A percentile compares a stretch with the other conserved stretches of the same genome.
These are phyloP conservation scores for Candida broadrunensis DNA, from an alignment of 805 yeast genomes.

Conservation along the genomic window DNA sequence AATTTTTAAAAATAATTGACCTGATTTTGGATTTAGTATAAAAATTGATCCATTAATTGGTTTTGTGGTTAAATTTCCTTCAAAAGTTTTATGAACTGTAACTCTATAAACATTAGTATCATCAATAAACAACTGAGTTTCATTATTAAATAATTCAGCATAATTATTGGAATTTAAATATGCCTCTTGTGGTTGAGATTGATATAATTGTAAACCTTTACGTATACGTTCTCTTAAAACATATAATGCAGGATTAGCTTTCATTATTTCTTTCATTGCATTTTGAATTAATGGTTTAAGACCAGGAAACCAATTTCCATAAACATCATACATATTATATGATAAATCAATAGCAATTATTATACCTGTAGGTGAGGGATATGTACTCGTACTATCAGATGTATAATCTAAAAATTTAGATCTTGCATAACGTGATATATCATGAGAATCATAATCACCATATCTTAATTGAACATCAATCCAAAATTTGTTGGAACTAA, in stretches of 20 bases:
- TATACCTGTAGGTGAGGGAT: slow-evolving; percentile 92
- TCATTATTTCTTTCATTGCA: slow-evolving; percentile 92
- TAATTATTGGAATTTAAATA: slow-evolving; percentile 85
- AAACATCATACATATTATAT: slow-evolving; percentile 92
- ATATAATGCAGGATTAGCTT: slow-evolving; percentile 87
- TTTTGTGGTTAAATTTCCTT: slow-evolving; percentile 88
- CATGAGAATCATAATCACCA: slow-evolving; percentile 98
- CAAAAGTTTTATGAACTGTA: slow-evolving; percentile 84
- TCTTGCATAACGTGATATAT: slow-evolving; percentile 87
- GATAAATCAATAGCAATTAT: slow-evolving; percentile 91
- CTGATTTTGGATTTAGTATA: slow-evolving; percentile 85
- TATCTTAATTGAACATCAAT: slow-evolving; percentile 91
- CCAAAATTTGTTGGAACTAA: slow-evolving; percentile 79
- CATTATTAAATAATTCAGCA: slow-evolving; percentile 83
- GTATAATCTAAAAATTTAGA: slow-evolving; percentile 94
- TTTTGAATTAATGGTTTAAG: slow-evolving; percentile 84
- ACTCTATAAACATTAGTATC: slow-evolving; percentile 94
- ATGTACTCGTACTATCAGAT: slow-evolving; percentile 75
- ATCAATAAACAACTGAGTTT: slow-evolving; percentile 82
- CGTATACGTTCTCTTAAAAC: slow-evolving; percentile 91
- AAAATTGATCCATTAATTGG: slow-evolving; percentile 93
- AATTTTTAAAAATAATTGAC: slow-evolving; percentile 83
- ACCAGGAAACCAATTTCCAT: slow-evolving; percentile 98
- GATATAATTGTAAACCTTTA: slow-evolving; percentile 89
- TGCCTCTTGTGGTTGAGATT: slow-evolving; percentile 91